Base-by-base conservation (phyloP, 129 eudicot species). In the Tagetes erecta region DNA sequence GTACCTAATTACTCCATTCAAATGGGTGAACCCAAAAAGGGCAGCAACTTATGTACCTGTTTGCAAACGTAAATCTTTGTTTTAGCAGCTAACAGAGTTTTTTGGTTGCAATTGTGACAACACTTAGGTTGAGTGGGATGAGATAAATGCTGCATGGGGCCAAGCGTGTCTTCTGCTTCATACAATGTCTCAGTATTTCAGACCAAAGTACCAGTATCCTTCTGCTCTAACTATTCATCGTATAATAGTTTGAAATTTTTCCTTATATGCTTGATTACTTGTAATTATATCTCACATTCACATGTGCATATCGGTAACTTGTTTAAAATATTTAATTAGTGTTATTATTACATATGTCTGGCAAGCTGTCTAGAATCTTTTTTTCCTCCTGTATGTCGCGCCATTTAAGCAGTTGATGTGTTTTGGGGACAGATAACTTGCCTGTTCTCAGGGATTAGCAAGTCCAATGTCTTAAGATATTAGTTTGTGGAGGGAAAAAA, bases 101-200 rank as follows among this genome's bases (percentile, higher is more conserved):
- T 46, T 70, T 74, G 52, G 76, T 66, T 55, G 45, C 12, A 51
- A 65, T 6, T 37, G 50, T 73, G 64, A 55, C 74, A 71, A 38
- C 66, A 68, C 65, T 37, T 64, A 91, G 97, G 90, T 94, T 74
- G 93, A 86, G 77, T 94, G 98, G 98, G 97, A 94, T 42, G 98
- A 90, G 87, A 91, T 88, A 83, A 90, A 94, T 85, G 98, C 97
- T 83, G 98, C 98, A 62, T 94, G 98, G 98, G 97, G 97, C 39
- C 98, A 90, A 81, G 97, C 98, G 64, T 94, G 97, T 73, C 95
- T 91, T 80, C 89, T 94, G 73, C 98, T 94, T 72, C 97, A 94
- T 50, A 88, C 98, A 45, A 94, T 94, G 98, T 88, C 96, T 74
- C 98, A 94, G 67, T 81, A 90, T 80, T 94, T 88, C 79, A 72